Evolutionary conservation across 345 rosid genomes (phyloP), one percentile per base, ranked within the genome.

Genomic region (Orychophragmus violaceus): DNA sequence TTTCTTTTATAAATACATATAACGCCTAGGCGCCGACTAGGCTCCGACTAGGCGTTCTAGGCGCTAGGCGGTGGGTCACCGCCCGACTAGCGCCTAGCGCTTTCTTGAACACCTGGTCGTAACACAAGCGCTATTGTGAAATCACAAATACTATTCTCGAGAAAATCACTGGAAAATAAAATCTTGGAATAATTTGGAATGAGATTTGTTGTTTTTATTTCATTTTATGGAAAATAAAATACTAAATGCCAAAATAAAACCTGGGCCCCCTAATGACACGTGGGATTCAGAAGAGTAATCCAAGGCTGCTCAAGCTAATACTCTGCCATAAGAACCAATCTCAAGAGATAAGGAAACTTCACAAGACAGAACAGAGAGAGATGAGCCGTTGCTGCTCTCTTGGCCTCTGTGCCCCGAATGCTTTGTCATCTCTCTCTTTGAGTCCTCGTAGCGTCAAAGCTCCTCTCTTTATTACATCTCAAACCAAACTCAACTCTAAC

Each of bases 351-450:
- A 37, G 70, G 46, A 48, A 33, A 52, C 33, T 53, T 60, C n/a
- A 16, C 37, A 57, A 63, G 14, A 54, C 29, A 65, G 56, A 30
- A 32, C 49, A 27, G 39, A 52, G 32, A 72, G 69, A 58, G 52
- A 68, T 74, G 77, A 74, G 69, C 22, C 22, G 42, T 50, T 66
- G 82, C 76, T 64, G 73, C 70, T 62, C 69, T 39, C 59, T 73
- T 60, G 65, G 72, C 54, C 53, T 71, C 53, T 80, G 69, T 35
- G 55, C 54, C 19, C 75, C 63, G 6, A 77, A 49, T 59, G 72
- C 80, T 65, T 72, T 82, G 74, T 78, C 84, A 24, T 41, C 70
- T 63, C 75, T 68, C 17, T 78, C 69, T 22, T 19, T 48, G 18
- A 57, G 12, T 19, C 67, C 80, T 61, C 39, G 72, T 19, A 69